Conservation (phyloP, 768 basidiomycete genomes). For the Mycena belliarum region DNA sequence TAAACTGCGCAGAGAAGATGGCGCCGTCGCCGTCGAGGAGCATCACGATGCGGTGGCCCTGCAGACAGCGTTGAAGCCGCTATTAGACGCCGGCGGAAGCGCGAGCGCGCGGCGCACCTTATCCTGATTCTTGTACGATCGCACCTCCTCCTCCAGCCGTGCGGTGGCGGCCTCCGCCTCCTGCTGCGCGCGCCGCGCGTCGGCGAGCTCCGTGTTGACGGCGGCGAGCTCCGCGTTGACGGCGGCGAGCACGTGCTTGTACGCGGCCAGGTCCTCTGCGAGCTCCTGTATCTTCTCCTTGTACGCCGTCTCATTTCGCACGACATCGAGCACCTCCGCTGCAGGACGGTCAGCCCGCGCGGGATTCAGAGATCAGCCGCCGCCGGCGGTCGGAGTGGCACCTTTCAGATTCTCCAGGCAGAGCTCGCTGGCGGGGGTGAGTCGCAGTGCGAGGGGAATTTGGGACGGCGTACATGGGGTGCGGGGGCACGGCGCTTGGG, state of each 20-base stretch:
- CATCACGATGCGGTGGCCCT: slow-evolving; percentile 45
- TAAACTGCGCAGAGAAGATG: slow-evolving; percentile 57
- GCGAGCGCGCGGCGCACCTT: too few species aligned
- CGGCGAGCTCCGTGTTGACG: slow-evolving; percentile 31
- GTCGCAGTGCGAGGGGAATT: not conserved
- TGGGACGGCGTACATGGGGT: slow-evolving; percentile 11
- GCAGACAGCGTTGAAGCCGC: not conserved
- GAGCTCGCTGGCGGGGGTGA: slow-evolving; percentile 3
- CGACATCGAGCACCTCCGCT: slow-evolving; percentile 43
- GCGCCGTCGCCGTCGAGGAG: slow-evolving; percentile 69
- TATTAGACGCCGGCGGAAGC: too few species aligned
- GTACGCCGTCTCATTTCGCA: slow-evolving; percentile 34
- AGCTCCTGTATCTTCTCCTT: slow-evolving; percentile 37
- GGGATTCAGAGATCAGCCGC: not conserved
- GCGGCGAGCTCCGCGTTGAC: slow-evolving; percentile 34
- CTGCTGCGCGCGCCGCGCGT: not conserved
- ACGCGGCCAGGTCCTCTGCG: slow-evolving; percentile 43
- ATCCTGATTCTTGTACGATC: slow-evolving; percentile 32
- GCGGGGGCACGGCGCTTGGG: not conserved
- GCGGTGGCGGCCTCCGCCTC: slow-evolving; percentile 22
- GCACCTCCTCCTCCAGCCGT: slow-evolving; percentile 29
- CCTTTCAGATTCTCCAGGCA: slow-evolving; percentile 19
- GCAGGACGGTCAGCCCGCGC: not conserved
- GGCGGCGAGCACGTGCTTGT: slow-evolving; percentile 44
- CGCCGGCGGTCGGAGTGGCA: not conserved